Evolutionary conservation across 148 eudicot species (phyloP), one percentile per base, ranked within the genome.

Genomic region (Cornus kousa): DNA sequence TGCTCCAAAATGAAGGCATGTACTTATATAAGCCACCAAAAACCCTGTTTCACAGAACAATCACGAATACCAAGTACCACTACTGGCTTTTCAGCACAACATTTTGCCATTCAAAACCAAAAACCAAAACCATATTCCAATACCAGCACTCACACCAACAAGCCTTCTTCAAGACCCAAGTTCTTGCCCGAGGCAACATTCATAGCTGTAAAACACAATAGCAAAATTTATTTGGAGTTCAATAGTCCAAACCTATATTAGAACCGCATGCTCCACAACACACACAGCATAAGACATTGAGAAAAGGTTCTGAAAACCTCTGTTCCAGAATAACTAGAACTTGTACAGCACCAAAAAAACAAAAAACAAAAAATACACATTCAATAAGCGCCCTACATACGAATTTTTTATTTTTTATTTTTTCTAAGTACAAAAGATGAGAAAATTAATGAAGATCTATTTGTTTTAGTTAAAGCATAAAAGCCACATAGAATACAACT

Each of bases 161-260:
- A 68, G 88, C 88, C 94, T 83, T 89, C 97, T 85, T 88, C 92
- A 92, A 88, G 86, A 89, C 90, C 94, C 88, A 79, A 84, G 87
- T 87, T 92, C 94, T 91, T 90, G 98, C 93, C 87, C 91, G 92
- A 83, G 90, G 91, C 85, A 86, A 82, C 84, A 83, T 77, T 77
- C 76, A 81, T 65, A 89, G 94, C 98, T 94, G 97, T 90, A 88
- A 91, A 83, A 94, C 83, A 85, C 85, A 90, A 89, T 84, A 89
- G 86, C 86, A 84, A 80, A 82, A 74, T 85, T 86, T 65, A 85
- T 85, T 88, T 80, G 76, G 74, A 74, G 81, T 81, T 71, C 74
- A 65, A 83, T 67, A 84, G 80, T 69, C 80, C 79, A 32, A 79
- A 71, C 59, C 55, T 67, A 68, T 57, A 72, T 73, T 73, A 68